These are phyloP conservation scores for Penicillium sp. DNA, from an alignment of 2,329 filamentous ascomycete genomes.

Conservation along the genomic window DNA sequence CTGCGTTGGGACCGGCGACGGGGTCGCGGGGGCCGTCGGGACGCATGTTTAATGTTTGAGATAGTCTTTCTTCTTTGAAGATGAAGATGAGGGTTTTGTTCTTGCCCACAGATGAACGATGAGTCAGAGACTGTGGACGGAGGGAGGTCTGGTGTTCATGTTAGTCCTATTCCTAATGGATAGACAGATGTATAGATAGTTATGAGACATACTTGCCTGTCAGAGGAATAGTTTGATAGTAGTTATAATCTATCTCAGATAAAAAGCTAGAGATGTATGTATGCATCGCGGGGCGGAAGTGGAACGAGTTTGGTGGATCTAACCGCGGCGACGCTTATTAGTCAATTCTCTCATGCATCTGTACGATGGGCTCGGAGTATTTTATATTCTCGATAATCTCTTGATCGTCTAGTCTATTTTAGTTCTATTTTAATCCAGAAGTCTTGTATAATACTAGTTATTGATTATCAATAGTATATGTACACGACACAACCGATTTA, in stretches of 20 bases:
- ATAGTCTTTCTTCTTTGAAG: neutral
- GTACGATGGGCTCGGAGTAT: too few species aligned
- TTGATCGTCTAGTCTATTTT: too few species aligned
- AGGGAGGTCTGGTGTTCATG: neutral
- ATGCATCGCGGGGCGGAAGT: neutral
- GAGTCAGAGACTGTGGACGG: neutral
- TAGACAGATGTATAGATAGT: neutral
- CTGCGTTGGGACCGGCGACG: constrained; percentile 68
- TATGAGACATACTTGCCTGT: neutral
- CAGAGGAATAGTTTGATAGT: too few species aligned
- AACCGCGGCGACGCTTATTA: neutral
- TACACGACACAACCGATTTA: neutral
- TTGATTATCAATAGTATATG: neutral
- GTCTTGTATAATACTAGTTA: neutral
- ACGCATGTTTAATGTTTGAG: constrained; percentile 35
- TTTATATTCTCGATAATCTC: too few species aligned
- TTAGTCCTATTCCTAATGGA: neutral
- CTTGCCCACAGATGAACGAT: neutral
- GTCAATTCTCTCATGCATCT: neutral
- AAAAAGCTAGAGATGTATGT: neutral
- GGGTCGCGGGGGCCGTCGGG: constrained; percentile 58
- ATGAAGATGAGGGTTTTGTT: neutral
- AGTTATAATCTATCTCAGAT: too few species aligned
- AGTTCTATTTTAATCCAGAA: too few species aligned
- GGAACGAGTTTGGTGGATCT: neutral